phyloP scores from a whole-genome alignment of 345 rosid species.

The Diplotaxis tenuifolia region DNA sequence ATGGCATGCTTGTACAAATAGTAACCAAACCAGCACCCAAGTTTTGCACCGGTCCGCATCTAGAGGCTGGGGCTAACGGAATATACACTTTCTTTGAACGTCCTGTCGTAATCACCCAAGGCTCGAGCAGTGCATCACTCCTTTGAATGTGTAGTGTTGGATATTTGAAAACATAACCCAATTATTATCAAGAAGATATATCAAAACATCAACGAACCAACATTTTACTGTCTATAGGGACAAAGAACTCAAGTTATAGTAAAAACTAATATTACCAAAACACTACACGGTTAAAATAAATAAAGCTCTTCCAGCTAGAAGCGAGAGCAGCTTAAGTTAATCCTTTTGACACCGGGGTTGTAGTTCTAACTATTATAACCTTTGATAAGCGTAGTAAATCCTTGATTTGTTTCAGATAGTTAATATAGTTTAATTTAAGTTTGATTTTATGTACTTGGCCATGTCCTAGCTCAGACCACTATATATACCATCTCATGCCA shows the following conservation, averaged over 20 bases:
- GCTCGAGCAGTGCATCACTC: background rate
- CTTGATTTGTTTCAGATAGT: background rate
- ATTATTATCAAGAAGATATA: background rate
- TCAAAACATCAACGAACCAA: background rate
- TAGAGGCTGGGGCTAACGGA: background rate
- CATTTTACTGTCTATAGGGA: background rate
- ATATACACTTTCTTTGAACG: background rate
- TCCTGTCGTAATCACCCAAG: too few species aligned
- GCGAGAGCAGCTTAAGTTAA: background rate
- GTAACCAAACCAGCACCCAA: slow-evolving; percentile 12
- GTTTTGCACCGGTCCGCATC: background rate
- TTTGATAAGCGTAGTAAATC: background rate
- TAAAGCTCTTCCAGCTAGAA: background rate
- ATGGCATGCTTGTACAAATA: slow-evolving; percentile 17
- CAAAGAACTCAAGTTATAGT: background rate
- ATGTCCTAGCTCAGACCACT: slow-evolving; percentile 28
- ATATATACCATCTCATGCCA: slow-evolving; percentile 34
- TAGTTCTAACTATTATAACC: background rate
- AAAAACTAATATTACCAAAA: background rate
- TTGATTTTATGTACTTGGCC: background rate
- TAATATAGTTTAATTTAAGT: background rate
- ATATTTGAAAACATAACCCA: background rate
- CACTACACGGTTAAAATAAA: background rate
- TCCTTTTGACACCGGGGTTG: background rate
- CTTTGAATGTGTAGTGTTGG: background rate